Conservation (phyloP, 768 basidiomycete species). For the Phylloporus sp. region DNA sequence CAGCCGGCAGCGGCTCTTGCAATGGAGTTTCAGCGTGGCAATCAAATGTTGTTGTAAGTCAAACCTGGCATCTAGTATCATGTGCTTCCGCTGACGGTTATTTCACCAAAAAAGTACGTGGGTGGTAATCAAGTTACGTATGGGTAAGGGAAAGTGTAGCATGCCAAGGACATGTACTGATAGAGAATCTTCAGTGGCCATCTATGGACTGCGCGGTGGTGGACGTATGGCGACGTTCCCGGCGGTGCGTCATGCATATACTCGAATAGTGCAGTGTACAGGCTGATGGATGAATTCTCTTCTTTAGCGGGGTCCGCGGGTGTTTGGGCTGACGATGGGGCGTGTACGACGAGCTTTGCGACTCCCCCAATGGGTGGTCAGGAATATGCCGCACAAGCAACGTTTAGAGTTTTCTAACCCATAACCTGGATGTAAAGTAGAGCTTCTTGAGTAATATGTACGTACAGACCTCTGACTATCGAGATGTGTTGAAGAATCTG, state of each 20-base stretch:
- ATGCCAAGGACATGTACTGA: background rate
- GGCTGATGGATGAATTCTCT: background rate
- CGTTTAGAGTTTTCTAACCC: background rate
- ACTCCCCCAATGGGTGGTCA: slow-evolving; percentile 1
- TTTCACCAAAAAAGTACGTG: slow-evolving; percentile 34
- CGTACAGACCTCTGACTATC: background rate
- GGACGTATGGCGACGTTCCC: slow-evolving; percentile 40
- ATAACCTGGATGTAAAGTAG: background rate
- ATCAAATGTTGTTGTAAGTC: slow-evolving; percentile 36
- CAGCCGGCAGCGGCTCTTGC: slow-evolving; percentile 32
- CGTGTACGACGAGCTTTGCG: slow-evolving; percentile 4
- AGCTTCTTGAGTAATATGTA: background rate
- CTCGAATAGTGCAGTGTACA: background rate
- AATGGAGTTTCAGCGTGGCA: slow-evolving; percentile 43
- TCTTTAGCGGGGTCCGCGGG: slow-evolving; percentile 10
- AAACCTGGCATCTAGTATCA: background rate
- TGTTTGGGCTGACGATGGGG: slow-evolving; percentile 15
- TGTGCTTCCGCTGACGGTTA: background rate
- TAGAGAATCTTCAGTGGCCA: slow-evolving; percentile 33
- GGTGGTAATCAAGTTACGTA: slow-evolving; percentile 44
- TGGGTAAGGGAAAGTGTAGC: slow-evolving; percentile 28
- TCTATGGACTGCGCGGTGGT: slow-evolving; percentile 49
- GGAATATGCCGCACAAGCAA: background rate
- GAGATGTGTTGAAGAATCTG: no score
- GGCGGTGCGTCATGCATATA: slow-evolving; percentile 22